Base-by-base conservation (phyloP, 2,329 filamentous ascomycete species). In the Fusarium hostae region DNA sequence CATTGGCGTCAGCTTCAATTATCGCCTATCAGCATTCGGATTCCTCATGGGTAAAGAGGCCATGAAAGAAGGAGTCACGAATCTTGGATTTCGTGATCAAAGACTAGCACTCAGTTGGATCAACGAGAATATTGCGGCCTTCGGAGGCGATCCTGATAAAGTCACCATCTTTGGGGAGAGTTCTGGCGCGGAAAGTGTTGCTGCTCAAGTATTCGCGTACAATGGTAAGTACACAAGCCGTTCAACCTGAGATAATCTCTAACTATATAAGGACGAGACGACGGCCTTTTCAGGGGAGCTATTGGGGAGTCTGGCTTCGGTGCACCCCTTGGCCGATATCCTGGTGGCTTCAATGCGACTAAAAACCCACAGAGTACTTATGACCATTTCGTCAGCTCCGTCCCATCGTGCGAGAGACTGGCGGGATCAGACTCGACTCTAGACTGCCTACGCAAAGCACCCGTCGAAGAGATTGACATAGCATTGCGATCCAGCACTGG, bases 111-210 rank as follows among this genome's bases (percentile, higher is more conserved):
- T 86, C 5, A 76, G 78, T 20, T 87, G 85, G 85, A 75, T 87
- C 56, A 82, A 84, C 47, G 84, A 83, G 68, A 87, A 83, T 63
- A 84, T 86, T 39, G 76, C 70, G 11, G 76, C 79, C 6, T 86
- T 86, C 58, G 84, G 84, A 24, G 85, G 84, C 9, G 81, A 85
- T 40, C 78, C 82, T 16, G 61, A 73, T 5, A 82, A 85, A 56
- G 84, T 87, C n/a, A 86, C 84, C 3, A 79, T 87, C 40, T 87
- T 82, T 78, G 86, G 84, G 37, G 84, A 88, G 74, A 86, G 82
- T 22, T 85, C 86, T 2, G 86, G 86, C 4, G 85, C 64, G 0
- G 69, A 71, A 40, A 71, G 69, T 45, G 32, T 71, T 6, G 61
- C 59, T 12, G 64, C 69, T 4, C 68, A 71, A 18, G 32, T 72